Percentiles rank a stretch among this genome's conserved stretches.
Evolutionary conservation across 2,329 filamentous ascomycete species (phyloP).

Genomic region (Venturia aucupariae): DNA sequence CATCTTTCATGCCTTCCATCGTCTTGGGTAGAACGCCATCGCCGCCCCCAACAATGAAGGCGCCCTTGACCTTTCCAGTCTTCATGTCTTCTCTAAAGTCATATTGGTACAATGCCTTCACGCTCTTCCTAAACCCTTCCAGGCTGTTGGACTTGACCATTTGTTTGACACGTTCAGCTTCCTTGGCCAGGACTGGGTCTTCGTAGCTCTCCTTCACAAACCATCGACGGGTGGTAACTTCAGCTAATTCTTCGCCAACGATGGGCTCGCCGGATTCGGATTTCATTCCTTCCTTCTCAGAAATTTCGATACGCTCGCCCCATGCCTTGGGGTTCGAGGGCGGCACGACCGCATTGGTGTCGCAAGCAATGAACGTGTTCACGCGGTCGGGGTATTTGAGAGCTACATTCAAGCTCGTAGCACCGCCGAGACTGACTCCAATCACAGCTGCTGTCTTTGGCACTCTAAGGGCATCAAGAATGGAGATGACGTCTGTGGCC

Average conservation of each 20-base stretch:
- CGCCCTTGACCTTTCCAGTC: constrained; percentile 46
- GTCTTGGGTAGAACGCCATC: constrained; percentile 70
- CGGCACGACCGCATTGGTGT: constrained; percentile 67
- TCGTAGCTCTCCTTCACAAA: constrained; percentile 55
- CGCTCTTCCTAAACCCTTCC: constrained; percentile 57
- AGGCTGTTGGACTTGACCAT: constrained; percentile 64
- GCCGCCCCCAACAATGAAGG: constrained; percentile 62
- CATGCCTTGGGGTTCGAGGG: constrained; percentile 68
- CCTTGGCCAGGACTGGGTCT: constrained; percentile 36
- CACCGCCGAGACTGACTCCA: constrained; percentile 75
- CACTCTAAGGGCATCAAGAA: constrained; percentile 63
- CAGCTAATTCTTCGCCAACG: constrained; percentile 55
- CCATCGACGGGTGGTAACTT: constrained; percentile 66
- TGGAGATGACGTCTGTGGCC: constrained; percentile 54
- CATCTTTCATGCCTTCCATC: constrained; percentile 61
- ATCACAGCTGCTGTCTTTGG: constrained; percentile 56
- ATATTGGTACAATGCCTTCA: constrained; percentile 63
- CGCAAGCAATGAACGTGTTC: constrained; percentile 58
- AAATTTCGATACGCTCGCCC: constrained; percentile 64
- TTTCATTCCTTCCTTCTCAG: constrained; percentile 44
- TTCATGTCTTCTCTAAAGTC: constrained; percentile 52
- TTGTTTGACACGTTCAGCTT: constrained; percentile 51
- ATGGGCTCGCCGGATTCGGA: constrained; percentile 38
- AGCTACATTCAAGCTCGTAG: constrained; percentile 64
- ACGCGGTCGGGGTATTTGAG: constrained; percentile 55